Evolutionary conservation across 306 rosid species (phyloP).

Genomic region (Elaeagnus macrophylla): DNA sequence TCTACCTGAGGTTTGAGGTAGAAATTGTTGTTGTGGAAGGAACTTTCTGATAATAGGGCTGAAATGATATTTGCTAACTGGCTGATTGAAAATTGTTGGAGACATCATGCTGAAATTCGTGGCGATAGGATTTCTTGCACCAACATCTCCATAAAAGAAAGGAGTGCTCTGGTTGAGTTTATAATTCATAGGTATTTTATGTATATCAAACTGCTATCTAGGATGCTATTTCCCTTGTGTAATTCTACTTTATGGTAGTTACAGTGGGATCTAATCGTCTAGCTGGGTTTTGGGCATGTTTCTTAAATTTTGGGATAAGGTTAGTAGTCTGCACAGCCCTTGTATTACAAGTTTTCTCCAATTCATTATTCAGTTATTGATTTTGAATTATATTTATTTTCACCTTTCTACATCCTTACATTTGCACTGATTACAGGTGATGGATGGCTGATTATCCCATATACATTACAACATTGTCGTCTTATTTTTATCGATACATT

Average conservation of each 20-base stretch:
- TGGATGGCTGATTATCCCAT: too few relatives aligned
- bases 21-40: conserved; percentile 1
- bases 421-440: too few relatives aligned
- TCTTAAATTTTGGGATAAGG: neutral
- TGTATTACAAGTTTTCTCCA: too few relatives aligned
- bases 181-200: neutral
- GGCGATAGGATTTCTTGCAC: neutral
- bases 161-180: conserved; percentile 5
- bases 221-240: conserved; percentile 4
- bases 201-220: conserved; percentile 10
- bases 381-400: too few relatives aligned
- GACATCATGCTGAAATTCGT: conserved; percentile 17
- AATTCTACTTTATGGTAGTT: neutral
- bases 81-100: conserved; percentile 6
- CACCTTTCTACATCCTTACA: too few relatives aligned
- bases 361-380: too few relatives aligned
- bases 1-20: neutral
- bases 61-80: conserved; percentile 9
- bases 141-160: neutral
- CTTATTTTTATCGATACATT: neutral
- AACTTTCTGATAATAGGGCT: conserved; percentile 11
- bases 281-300: neutral
- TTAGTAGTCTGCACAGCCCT: neutral
- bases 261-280: neutral
- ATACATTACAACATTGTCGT: too few relatives aligned